Percentiles rank a stretch among this genome's conserved stretches.
phyloP scores from a whole-genome alignment of 2,329 filamentous ascomycete species.

The Fusarium sp. region DNA sequence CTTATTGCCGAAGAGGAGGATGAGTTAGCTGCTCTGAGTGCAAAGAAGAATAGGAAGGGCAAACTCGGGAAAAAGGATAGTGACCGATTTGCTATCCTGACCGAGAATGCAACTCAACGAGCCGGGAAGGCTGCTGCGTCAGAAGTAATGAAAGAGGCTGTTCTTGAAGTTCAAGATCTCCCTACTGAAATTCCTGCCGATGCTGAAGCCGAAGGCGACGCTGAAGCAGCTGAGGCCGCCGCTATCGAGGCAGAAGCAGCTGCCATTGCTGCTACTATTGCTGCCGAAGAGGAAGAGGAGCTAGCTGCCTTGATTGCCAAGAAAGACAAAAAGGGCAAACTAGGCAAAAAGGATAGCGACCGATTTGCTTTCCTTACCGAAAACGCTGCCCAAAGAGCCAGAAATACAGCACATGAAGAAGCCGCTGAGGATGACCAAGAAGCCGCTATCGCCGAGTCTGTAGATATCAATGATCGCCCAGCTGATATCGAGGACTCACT shows the following conservation, averaged over 20 bases:
- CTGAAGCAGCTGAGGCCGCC: slow-evolving; percentile 12
- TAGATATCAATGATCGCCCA: slow-evolving; percentile 21
- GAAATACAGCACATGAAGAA: slow-evolving; percentile 32
- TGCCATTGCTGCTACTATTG: slow-evolving; percentile 11
- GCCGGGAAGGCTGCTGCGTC: slow-evolving; percentile 28
- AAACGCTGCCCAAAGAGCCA: slow-evolving; percentile 23
- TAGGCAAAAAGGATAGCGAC: slow-evolving; percentile 36
- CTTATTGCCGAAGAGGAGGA: slow-evolving; percentile 37
- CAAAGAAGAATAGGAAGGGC: slow-evolving; percentile 49
- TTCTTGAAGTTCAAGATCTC: background rate
- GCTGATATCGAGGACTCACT: slow-evolving; percentile 15
- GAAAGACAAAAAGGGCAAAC: slow-evolving; percentile 33
- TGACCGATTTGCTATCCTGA: slow-evolving; percentile 43
- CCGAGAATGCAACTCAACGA: slow-evolving; percentile 34
- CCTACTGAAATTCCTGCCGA: slow-evolving; percentile 33
- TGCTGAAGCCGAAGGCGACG: background rate
- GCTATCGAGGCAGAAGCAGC: slow-evolving; percentile 46
- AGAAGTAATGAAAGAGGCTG: slow-evolving; percentile 40
- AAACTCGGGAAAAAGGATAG: slow-evolving; percentile 42
- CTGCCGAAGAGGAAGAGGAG: slow-evolving; percentile 37
- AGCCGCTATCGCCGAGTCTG: slow-evolving; percentile 24
- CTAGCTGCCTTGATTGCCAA: slow-evolving; percentile 29
- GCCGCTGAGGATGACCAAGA: slow-evolving; percentile 25
- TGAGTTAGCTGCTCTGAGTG: slow-evolving; percentile 41
- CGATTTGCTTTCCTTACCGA: slow-evolving; percentile 32